phyloP scores from a whole-genome alignment of 2,329 filamentous ascomycete species.

The Ophiostoma ulmi region DNA sequence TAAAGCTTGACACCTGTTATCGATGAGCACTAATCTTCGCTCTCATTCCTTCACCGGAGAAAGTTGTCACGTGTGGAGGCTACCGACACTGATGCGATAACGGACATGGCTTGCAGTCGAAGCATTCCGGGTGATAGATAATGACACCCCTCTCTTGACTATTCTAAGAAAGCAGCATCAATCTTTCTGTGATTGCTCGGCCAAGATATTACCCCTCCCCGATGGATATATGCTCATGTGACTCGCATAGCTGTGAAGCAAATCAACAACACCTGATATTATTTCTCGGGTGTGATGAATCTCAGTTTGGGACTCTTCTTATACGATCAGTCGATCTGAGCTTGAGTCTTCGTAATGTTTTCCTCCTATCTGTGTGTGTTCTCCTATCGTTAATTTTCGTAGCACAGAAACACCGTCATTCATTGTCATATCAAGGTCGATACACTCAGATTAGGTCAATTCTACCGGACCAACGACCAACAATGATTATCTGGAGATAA shows the following conservation, averaged over 20 bases:
- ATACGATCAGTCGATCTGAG: neutral
- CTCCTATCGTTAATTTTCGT: neutral
- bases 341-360: neutral
- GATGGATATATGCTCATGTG: neutral
- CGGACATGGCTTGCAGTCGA: neutral
- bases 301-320: neutral
- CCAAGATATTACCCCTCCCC: neutral
- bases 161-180: neutral
- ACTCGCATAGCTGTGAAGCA: neutral
- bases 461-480: neutral
- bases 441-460: conserved; percentile 11
- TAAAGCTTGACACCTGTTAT: neutral
- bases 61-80: neutral
- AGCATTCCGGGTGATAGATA: neutral
- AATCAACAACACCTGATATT: neutral
- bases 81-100: neutral
- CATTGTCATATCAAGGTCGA: neutral
- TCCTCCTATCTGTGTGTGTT: neutral
- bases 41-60: neutral
- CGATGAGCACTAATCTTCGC: neutral
- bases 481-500: neutral
- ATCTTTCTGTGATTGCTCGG: neutral
- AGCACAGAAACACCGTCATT: neutral
- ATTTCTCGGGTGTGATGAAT: neutral
- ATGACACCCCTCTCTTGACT: neutral